Conservation (phyloP, 495 filamentous ascomycete species). For the Margaritispora aquatica region DNA sequence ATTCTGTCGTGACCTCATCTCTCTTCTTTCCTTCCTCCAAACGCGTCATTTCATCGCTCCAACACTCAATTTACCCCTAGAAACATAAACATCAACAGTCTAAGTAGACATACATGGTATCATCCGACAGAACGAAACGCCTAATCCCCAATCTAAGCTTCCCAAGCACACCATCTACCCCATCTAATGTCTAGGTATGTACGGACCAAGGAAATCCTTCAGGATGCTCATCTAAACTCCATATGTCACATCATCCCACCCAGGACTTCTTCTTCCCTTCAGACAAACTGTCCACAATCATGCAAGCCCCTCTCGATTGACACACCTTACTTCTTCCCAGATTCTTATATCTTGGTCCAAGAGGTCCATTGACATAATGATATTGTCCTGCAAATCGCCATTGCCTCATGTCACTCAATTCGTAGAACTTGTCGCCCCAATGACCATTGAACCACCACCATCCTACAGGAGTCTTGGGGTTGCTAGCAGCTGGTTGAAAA, state of each 20-base stretch:
- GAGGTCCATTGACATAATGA: slow-evolving; percentile 81
- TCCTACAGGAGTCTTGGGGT: slow-evolving; percentile 80
- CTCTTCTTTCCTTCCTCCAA: neutral
- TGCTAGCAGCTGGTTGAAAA: too few species aligned
- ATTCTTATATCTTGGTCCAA: slow-evolving; percentile 75
- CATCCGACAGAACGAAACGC: too few species aligned
- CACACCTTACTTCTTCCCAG: slow-evolving; percentile 11
- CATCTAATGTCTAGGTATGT: neutral
- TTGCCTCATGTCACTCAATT: slow-evolving; percentile 71
- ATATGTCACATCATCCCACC: slow-evolving; percentile 24
- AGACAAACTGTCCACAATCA: slow-evolving; percentile 41
- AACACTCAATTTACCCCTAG: neutral
- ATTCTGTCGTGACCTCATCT: neutral
- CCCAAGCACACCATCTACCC: neutral
- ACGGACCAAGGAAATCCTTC: neutral
- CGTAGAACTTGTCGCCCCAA: slow-evolving; percentile 87
- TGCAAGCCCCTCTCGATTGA: slow-evolving; percentile 43
- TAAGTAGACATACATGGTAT: neutral
- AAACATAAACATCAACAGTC: neutral
- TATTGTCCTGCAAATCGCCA: slow-evolving; percentile 64
- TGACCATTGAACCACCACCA: slow-evolving; percentile 84
- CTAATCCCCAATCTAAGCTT: too few species aligned
- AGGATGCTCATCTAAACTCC: neutral
- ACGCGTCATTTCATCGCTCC: neutral
- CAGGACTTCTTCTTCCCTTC: slow-evolving; percentile 46